Evolutionary conservation across 176 grass and related monocot genomes (phyloP), one percentile per base, ranked within the genome.

Genomic region (Hordeum vulgare): DNA sequence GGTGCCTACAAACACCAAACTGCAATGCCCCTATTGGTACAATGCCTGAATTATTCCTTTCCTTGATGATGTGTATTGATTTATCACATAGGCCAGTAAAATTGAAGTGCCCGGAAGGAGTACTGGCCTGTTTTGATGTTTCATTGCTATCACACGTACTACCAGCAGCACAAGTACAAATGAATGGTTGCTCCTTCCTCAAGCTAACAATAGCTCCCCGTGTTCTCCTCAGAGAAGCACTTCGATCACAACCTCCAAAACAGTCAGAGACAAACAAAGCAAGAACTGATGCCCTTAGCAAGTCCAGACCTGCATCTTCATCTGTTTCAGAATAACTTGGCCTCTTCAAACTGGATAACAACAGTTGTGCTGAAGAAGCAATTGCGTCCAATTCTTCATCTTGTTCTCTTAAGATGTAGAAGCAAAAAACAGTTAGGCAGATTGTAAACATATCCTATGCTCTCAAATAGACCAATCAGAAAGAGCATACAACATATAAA

Each of bases 191-290:
- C 78, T 94, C 92, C 69, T 96, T 99, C 25, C 73, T 93, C 61
- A 92, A 86, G 85, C 87, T 91, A 81, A 94, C 77, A 77, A 99
- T 83, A 81, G 93, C 74, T 85, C 93, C 87, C 34, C 85, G 76
- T 58, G 89, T 84, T 76, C 91, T 92, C 59, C 89, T 80, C 73
- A 99, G 83, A 75, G 87, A 99, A 72, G 40, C 87, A 61, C 83
- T 90, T 85, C 96, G 89, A 85, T 96, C 96, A 83, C 91, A 91
- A 37, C 96, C 96, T 60, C 96, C 96, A 90, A 99, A 96, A 78
- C 93, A 99, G 84, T 99, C 96, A 37, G 96, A 99, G 83, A 99
- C 96, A 87, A 99, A 99, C 68, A 99, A 90, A 69, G 96, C 90
- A 63, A 99, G 85, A 81, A 96, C 79, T 33, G 96, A 99, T 42